Evolutionary conservation across 306 rosid species (phyloP).

Genomic region (Fagus crenata): DNA sequence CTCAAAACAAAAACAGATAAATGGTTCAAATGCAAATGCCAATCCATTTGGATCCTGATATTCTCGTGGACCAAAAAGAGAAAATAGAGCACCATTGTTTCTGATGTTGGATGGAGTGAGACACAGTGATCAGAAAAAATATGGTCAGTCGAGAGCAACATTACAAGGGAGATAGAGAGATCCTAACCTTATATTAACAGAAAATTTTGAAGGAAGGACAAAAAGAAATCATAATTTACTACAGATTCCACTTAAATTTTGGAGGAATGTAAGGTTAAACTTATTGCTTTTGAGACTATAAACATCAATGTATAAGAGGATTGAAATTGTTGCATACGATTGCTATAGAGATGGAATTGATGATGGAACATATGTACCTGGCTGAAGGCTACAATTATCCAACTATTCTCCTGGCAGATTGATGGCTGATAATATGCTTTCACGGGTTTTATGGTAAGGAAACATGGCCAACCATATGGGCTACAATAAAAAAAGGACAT

Average conservation of each 20-base stretch:
- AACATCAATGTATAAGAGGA: not conserved
- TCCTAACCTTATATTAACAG: not conserved
- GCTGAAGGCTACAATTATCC: not conserved
- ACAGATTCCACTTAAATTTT: not conserved
- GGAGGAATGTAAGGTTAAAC: not conserved
- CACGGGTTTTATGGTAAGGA: not conserved
- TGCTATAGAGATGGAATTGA: not conserved
- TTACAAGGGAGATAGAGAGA: slow-evolving; percentile 2
- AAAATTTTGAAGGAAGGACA: not conserved
- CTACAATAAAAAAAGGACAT: no score
- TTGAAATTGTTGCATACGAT: not conserved
- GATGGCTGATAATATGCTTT: not conserved
- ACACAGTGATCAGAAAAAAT: not conserved
- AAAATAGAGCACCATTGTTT: slow-evolving; percentile 29
- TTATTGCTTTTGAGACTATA: not conserved
- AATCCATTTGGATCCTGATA: slow-evolving; percentile 32
- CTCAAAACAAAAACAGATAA: slow-evolving; percentile 50
- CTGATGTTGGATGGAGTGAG: slow-evolving; percentile 36
- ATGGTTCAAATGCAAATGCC: slow-evolving; percentile 28
- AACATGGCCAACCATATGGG: not conserved
- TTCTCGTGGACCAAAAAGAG: slow-evolving; percentile 28
- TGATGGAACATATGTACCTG: not conserved
- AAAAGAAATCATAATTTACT: not conserved
- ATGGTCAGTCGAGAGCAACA: slow-evolving; percentile 5
- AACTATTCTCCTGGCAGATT: not conserved